Evolutionary conservation across 1,284 basidiomycete genomes (phyloP).

Genomic region (Ustilago nuda): DNA sequence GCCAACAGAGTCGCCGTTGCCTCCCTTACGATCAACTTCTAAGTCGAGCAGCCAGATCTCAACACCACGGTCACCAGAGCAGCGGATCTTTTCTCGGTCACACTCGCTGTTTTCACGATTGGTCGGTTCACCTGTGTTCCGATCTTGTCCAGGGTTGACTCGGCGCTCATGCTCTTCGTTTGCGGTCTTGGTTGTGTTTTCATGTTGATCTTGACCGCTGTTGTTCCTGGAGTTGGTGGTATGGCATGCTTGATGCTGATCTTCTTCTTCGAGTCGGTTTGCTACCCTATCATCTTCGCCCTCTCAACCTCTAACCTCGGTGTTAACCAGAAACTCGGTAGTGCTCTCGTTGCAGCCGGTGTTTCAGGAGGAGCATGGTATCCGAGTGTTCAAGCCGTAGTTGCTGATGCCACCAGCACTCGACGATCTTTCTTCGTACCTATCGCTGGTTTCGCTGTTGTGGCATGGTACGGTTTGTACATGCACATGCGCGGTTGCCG

Average conservation of each 20-base stretch:
- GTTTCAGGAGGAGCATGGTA: constrained; percentile 82
- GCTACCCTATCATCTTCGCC: constrained; percentile 74
- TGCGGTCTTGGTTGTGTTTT: constrained; percentile 71
- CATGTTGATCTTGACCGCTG: constrained; percentile 74
- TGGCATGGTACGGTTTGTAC: constrained; percentile 41
- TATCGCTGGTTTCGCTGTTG: constrained; percentile 38
- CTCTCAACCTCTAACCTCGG: constrained; percentile 74
- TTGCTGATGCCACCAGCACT: constrained; percentile 73
- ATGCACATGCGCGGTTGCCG: constrained; percentile 40
- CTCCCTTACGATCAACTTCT: constrained; percentile 78
- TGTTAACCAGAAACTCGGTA: constrained; percentile 45
- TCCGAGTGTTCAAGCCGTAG: constrained; percentile 78
- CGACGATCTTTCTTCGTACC: constrained; percentile 39
- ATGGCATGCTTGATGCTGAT: constrained; percentile 77
- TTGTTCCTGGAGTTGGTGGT: constrained; percentile 74
- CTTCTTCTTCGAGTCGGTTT: constrained; percentile 79
- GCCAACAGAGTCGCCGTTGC: constrained; percentile 75
- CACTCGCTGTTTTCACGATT: constrained; percentile 75
- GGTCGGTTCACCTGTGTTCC: constrained; percentile 76
- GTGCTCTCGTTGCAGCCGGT: constrained; percentile 70
- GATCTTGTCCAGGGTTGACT: constrained; percentile 76
- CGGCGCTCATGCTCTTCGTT: constrained; percentile 74
- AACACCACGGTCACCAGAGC: constrained; percentile 28
- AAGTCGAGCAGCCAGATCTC: constrained; percentile 37
- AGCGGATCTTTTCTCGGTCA: constrained; percentile 73